These are phyloP conservation scores for Lachnellula subtilissima DNA, from an alignment of 2,329 filamentous ascomycete species.

Conservation along the genomic window DNA sequence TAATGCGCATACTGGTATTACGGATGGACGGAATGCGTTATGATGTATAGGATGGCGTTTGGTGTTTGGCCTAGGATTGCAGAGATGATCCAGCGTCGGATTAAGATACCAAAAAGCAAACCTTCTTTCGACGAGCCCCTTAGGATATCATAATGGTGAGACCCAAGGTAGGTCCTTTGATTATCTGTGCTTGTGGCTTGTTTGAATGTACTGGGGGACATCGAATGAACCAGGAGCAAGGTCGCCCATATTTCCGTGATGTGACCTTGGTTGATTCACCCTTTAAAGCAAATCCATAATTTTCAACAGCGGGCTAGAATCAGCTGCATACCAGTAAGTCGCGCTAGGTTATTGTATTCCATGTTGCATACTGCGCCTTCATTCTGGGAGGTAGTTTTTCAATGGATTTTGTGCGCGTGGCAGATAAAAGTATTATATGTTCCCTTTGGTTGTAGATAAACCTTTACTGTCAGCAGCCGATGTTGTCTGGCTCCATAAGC, in stretches of 20 bases:
- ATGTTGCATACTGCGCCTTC: no score
- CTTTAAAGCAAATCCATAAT: no score
- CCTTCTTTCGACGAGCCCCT: background rate
- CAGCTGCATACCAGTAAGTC: no score
- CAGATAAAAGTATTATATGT: no score
- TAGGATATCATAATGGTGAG: background rate
- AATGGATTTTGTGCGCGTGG: no score
- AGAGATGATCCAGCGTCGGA: background rate
- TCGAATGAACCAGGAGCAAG: background rate
- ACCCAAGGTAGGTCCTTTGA: no score
- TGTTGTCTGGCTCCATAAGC: no score
- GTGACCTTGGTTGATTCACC: background rate
- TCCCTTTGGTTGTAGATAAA: no score
- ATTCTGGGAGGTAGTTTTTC: no score
- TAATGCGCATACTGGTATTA: conserved; percentile 12
- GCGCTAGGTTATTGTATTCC: no score
- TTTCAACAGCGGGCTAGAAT: no score
- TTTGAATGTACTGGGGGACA: background rate
- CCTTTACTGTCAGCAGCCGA: no score
- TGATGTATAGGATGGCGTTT: conserved; percentile 7
- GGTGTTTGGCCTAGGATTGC: conserved; percentile 1
- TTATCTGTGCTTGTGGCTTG: background rate
- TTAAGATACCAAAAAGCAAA: conserved; percentile 4
- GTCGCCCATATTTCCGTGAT: background rate
- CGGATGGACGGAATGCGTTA: conserved; percentile 2